Base-by-base conservation (phyloP, 202 grass and related monocot genomes). In the Schoenoplectus triqueter region DNA sequence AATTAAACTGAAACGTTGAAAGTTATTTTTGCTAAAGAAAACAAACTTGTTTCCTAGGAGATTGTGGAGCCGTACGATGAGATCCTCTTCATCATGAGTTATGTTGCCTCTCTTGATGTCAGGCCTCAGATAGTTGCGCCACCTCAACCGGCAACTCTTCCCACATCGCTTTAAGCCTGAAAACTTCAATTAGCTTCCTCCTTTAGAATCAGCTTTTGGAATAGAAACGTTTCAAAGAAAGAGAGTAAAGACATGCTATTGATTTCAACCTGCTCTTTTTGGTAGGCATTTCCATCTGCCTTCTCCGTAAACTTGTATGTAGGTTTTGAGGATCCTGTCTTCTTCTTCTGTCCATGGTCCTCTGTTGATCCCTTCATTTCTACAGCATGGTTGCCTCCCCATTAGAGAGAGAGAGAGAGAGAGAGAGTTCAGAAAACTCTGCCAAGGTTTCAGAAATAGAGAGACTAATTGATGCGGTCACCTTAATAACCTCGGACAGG, bases 381-480 rank as follows among this genome's bases (percentile, higher is more conserved):
- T 73, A 73, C 83, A 76, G 52, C 83, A 85, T 15, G 83, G n/a
- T 49, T 62, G 15, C n/a, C 69, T 85, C 54, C 69, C 83, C 83
- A 85, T 85, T 41, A 42, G 39, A 69, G 31, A 13, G 11, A 44
- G 22, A 44, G 39, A 21, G 21, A 9, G 3, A 7, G 62, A 22
- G 18, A 64, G 62, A 20, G 22, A 44, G 15, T n/a, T 0, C 45
- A 69, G 42, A 31, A 31, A 31, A 31, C 31, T 31, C 31, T 31
- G 31, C 31, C 31, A 31, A 31, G 31, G 31, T 31, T 31, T 31
- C 31, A 31, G 31, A 31, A 31, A 31, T 31, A 31, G 18, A 64
- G 62, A 20, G 22, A 44, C 31, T 44, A 10, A 44, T 61, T 57
- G 10, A 61, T 62, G n/a, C 5, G 42, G 39, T 52, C 1, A 0